Conservation (phyloP, 352 stramenopile genomes). For the Phytophthora ramorum region DNA sequence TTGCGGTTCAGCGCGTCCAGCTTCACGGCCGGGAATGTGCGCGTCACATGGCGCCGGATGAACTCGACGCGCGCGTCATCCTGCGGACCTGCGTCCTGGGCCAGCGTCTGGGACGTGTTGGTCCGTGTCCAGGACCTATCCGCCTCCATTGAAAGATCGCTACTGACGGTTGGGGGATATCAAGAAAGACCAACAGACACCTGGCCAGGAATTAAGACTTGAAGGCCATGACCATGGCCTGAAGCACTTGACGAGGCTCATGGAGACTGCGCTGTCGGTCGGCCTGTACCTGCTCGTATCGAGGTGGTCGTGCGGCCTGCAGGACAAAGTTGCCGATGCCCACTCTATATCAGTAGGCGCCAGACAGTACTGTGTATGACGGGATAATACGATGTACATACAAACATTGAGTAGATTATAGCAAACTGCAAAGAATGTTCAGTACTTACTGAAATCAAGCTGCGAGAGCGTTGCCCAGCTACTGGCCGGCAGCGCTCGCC, state of each 20-base stretch:
- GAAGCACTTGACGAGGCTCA: no score
- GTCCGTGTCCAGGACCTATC: slow-evolving; percentile 23
- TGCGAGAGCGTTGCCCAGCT: not conserved
- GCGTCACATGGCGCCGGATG: slow-evolving; percentile 65
- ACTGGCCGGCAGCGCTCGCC: slow-evolving; percentile 9
- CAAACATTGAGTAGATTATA: not conserved
- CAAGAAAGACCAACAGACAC: not conserved
- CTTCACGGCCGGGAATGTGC: slow-evolving; percentile 74
- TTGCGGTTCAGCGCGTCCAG: slow-evolving; percentile 60
- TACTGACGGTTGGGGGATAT: not conserved
- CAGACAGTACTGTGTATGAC: not conserved
- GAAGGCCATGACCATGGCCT: no score
- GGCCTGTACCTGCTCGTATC: no score
- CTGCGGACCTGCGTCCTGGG: slow-evolving; percentile 34
- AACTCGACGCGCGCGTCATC: slow-evolving; percentile 76
- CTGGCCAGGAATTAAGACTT: not conserved
- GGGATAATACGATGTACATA: not conserved
- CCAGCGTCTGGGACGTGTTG: slow-evolving; percentile 14
- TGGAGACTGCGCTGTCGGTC: no score
- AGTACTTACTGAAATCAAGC: not conserved
- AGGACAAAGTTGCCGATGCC: no score
- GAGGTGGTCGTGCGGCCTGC: no score
- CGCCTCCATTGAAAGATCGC: slow-evolving; percentile 26
- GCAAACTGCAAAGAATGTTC: not conserved
- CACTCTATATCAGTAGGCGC: no score